Evolutionary conservation across 495 filamentous ascomycete species (phyloP).

Genomic region (Clavariopsis aquatica): DNA sequence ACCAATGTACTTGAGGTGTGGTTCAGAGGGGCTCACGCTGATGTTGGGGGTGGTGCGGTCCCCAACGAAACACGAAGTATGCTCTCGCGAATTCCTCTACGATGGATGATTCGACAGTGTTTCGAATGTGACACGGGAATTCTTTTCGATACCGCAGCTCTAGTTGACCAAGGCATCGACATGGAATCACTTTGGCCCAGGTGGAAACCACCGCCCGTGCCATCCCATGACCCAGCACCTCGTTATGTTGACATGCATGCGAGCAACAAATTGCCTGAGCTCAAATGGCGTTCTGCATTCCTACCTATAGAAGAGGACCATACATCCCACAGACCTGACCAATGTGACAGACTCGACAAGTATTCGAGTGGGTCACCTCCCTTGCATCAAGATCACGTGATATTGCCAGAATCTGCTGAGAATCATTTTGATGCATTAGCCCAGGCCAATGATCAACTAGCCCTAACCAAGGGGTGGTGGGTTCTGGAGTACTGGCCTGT

Average conservation of each 20-base stretch:
- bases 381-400: neutral
- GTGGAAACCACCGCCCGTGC: constrained; percentile 31
- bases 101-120: constrained; percentile 49
- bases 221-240: constrained; percentile 37
- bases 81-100: constrained; percentile 50
- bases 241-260: constrained; percentile 38
- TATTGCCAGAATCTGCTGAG: constrained; percentile 44
- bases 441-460: constrained; percentile 42
- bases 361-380: too few species aligned
- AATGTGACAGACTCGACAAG: too few species aligned
- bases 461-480: constrained; percentile 44
- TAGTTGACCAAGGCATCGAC: constrained; percentile 45
- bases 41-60: constrained; percentile 46
- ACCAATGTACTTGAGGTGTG: constrained; percentile 46
- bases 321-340: too few species aligned
- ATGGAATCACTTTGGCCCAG: constrained; percentile 41
- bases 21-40: constrained; percentile 45
- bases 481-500: constrained; percentile 48
- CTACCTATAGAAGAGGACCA: constrained; percentile 26
- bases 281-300: constrained; percentile 15
- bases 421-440: constrained; percentile 45
- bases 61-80: constrained; percentile 48
- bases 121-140: constrained; percentile 45
- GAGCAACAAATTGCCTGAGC: constrained; percentile 22
- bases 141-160: constrained; percentile 39